Evolutionary conservation across 1,284 basidiomycete genomes (phyloP).

Genomic region (Phellopilus nigrolimitatus): DNA sequence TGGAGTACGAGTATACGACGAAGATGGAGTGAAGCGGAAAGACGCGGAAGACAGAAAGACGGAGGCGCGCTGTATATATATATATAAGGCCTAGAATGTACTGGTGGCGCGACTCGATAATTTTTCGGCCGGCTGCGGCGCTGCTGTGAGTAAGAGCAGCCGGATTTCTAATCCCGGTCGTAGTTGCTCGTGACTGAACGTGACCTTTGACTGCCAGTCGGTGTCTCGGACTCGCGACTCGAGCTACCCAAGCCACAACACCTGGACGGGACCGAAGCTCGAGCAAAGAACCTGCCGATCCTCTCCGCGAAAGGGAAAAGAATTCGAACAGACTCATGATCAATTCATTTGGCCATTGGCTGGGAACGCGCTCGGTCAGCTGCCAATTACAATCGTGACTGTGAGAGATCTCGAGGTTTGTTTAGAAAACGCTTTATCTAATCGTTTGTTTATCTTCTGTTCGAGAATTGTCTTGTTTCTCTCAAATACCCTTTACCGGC

Average conservation of each 20-base stretch:
- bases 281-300: neutral
- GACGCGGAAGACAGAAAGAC: neutral
- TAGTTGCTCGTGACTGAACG: neutral
- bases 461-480: no score
- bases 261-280: neutral
- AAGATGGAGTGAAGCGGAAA: neutral
- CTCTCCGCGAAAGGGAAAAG: neutral
- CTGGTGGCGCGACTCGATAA: neutral
- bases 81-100: no score
- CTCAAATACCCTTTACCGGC: no score
- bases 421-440: no score
- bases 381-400: no score
- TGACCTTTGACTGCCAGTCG: neutral
- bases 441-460: no score
- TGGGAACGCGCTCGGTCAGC: no score
- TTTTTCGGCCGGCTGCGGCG: constrained; percentile 1
- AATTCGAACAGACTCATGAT: neutral
- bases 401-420: no score
- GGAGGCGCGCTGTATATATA: neutral
- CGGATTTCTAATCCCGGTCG: neutral
- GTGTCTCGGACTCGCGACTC: neutral
- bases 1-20: neutral
- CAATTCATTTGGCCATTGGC: neutral
- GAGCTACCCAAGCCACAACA: neutral
- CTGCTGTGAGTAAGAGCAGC: neutral